Conservation (phyloP, 306 rosid species). For the Pterocarpus santalinus region DNA sequence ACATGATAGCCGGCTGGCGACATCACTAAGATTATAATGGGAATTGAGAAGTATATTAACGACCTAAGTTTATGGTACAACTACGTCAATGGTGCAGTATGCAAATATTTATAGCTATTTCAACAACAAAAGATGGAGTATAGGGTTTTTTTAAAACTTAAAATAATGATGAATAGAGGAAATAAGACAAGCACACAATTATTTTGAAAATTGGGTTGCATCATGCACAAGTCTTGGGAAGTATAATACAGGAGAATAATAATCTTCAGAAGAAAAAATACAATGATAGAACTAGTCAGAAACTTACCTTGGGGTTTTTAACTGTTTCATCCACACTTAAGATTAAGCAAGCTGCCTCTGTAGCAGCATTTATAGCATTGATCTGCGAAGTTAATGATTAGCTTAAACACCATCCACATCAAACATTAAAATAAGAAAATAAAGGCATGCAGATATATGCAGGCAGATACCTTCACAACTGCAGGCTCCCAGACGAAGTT, state of each 20-base stretch:
- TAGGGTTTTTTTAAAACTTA: neutral
- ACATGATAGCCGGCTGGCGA: neutral
- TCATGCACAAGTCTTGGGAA: neutral
- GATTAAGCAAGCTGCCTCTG: slow-evolving; percentile 96
- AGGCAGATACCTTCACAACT: slow-evolving; percentile 78
- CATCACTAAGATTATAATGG: neutral
- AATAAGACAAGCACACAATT: neutral
- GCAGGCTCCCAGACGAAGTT: slow-evolving; percentile 99
- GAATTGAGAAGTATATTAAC: neutral
- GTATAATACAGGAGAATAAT: neutral
- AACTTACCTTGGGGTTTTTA: slow-evolving; percentile 89
- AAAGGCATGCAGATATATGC: neutral
- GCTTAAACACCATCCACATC: slow-evolving; percentile 28
- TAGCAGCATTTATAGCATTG: slow-evolving; percentile 97
- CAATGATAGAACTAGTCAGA: neutral
- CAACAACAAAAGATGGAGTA: neutral
- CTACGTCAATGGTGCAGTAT: neutral
- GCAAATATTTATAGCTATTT: neutral
- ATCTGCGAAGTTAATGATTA: slow-evolving; percentile 63
- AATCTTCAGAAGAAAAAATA: slow-evolving; percentile 1
- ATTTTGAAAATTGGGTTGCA: neutral
- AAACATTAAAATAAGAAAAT: slow-evolving; percentile 31
- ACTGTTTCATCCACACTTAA: slow-evolving; percentile 96
- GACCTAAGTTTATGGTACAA: neutral
- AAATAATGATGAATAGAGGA: neutral